These are phyloP conservation scores for Stephania cephalantha DNA, from an alignment of 164 flowering plant species.

Conservation along the genomic window DNA sequence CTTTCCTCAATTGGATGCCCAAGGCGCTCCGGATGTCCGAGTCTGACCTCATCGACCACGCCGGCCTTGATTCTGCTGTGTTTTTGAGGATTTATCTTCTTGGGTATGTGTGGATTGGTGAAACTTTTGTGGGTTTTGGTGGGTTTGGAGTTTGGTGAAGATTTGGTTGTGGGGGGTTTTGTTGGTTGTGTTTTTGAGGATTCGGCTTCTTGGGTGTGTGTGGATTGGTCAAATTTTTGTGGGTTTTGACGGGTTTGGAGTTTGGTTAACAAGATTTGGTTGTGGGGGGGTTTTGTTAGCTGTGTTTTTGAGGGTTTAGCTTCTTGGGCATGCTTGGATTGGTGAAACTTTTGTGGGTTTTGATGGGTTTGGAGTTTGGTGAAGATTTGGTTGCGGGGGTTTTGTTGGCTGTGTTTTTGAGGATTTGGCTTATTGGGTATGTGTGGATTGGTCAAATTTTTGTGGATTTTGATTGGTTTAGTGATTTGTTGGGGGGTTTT, in stretches of 20 bases:
- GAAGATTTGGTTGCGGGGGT: not conserved
- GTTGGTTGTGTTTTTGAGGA: slow-evolving; percentile 1
- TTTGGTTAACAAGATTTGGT: no score
- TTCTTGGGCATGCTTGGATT: not conserved
- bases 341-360: not conserved
- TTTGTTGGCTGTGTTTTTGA: slow-evolving; percentile 1
- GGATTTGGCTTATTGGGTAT: not conserved
- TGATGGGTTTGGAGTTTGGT: not conserved
- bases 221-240: not conserved
- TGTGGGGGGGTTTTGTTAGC: no score
- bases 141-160: not conserved
- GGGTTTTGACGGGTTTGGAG: not conserved
- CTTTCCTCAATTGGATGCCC: slow-evolving; percentile 97
- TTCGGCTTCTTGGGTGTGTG: slow-evolving; percentile 57
- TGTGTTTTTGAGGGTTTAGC: no score
- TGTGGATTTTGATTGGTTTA: not conserved
- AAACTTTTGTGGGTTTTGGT: not conserved
- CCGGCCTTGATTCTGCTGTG: slow-evolving; percentile 93
- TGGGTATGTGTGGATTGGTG: not conserved
- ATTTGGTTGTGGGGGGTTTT: not conserved
- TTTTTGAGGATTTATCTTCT: slow-evolving; percentile 63
- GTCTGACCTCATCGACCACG: slow-evolving; percentile 63
- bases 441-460: not conserved
- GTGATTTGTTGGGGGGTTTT: no score
- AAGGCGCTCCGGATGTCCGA: slow-evolving; percentile 75